Evolutionary conservation across 164 flowering plant species (phyloP), one percentile per base, ranked within the genome.

Genomic region (Sedum album): DNA sequence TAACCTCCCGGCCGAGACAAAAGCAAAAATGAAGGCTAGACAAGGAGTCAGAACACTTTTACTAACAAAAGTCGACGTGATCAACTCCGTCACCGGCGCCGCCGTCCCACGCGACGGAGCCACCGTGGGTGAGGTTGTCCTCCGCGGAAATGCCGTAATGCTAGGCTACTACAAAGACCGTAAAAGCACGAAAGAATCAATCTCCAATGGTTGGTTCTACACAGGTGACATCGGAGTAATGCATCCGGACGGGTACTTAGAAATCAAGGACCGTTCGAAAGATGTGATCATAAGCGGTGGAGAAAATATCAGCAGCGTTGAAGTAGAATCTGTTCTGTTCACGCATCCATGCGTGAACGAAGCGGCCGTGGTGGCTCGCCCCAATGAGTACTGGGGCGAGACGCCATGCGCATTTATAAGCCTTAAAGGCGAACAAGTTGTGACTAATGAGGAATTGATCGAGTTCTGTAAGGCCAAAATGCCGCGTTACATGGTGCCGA

Each of bases 271-370:
- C 39, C 13, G 66, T 23, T 62, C 66, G 9, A 62, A 62, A 17
- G 66, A 62, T 14, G 66, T 62, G 66, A 62, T 62, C 66, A 62
- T 62, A 31, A 62, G 66, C 39, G 66, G 66, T 5, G 66, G 66
- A 13, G 66, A 62, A 26, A 62, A 62, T 15, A 20, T 62, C 23
- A 62, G 39, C 66, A 62, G 66, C 20, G 39, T 62, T 0, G 66
- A 62, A 31, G 39, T 62, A 0, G 66, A 62, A 17, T 62, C 66
- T 2, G 66, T 62, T 18, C 20, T 62, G n/a, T 62, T 31, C 36
- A 31, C 66, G 10, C 36, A 62, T 6, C 38, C 66, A 6, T 28
- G 23, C 15, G 36, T 62, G 20, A 62, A 62, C 20, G 66, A 62
- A 26, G 66, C 66, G 0, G 66, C 66, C 1, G 66, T 62, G 38